These are phyloP conservation scores for Cinnamomum chago DNA, from an alignment of 164 flowering plant species.

Conservation along the genomic window DNA sequence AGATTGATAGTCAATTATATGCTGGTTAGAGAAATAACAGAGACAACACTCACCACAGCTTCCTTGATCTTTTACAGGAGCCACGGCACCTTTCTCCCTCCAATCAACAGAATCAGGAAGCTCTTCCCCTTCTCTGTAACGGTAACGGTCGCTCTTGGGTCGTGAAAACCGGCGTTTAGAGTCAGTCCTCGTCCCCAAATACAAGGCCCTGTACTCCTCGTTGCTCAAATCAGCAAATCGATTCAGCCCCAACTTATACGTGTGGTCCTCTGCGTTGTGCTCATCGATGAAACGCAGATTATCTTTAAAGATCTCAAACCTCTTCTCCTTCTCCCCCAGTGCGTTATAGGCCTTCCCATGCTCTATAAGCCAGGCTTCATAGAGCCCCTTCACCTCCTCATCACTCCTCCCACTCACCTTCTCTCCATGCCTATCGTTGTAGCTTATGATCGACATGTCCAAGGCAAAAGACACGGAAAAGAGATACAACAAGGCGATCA, in stretches of 20 bases:
- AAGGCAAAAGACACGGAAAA: constrained; percentile 22
- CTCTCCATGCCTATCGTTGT: constrained; percentile 8
- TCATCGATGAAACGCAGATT: constrained; percentile 66
- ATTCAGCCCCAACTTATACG: constrained; percentile 62
- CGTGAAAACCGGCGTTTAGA: constrained; percentile 24
- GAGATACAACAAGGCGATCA: neutral
- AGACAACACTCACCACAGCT: constrained; percentile 61
- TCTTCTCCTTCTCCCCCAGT: constrained; percentile 38
- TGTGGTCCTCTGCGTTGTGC: constrained; percentile 48
- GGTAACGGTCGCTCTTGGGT: constrained; percentile 43
- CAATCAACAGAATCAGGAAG: constrained; percentile 82
- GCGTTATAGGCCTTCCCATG: constrained; percentile 57
- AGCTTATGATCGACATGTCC: constrained; percentile 36
- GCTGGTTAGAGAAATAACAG: neutral
- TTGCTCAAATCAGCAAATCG: constrained; percentile 77
- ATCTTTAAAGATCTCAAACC: constrained; percentile 30
- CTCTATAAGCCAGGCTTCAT: constrained; percentile 48
- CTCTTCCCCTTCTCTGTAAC: constrained; percentile 41
- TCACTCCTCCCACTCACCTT: constrained; percentile 26
- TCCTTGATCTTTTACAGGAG: constrained; percentile 75
- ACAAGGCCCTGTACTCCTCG: constrained; percentile 62
- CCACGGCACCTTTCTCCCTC: constrained; percentile 82
- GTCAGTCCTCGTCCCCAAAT: constrained; percentile 51
- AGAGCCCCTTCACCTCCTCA: constrained; percentile 37
- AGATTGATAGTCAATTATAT: too few relatives aligned